phyloP scores from a whole-genome alignment of 1,284 basidiomycete species.

The Fomitopsis schrenkii region DNA sequence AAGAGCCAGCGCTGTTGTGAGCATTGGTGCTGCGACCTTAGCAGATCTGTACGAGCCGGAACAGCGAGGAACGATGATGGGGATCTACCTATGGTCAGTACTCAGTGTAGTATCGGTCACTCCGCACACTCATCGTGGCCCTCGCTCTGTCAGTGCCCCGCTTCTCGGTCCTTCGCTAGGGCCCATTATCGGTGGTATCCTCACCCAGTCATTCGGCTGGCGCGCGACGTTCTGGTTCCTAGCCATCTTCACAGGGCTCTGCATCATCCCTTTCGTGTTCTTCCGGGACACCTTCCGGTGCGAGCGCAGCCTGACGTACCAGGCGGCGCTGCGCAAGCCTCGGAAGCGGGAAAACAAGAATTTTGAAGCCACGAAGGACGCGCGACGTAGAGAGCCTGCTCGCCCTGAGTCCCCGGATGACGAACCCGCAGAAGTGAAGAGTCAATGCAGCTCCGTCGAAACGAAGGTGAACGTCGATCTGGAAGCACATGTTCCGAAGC shows the following conservation, averaged over 20 bases:
- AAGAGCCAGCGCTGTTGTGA: slow-evolving; percentile 72
- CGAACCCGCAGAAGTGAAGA: background rate
- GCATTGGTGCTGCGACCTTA: slow-evolving; percentile 78
- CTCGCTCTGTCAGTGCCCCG: slow-evolving; percentile 26
- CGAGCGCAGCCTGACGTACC: slow-evolving; percentile 77
- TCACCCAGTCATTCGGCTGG: slow-evolving; percentile 72
- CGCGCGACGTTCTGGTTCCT: slow-evolving; percentile 81
- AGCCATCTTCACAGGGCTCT: slow-evolving; percentile 54
- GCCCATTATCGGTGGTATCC: slow-evolving; percentile 66
- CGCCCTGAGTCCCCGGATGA: background rate
- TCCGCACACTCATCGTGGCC: slow-evolving; percentile 30
- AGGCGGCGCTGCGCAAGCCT: slow-evolving; percentile 43
- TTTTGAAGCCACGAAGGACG: background rate
- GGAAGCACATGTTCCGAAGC: background rate
- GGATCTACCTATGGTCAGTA: slow-evolving; percentile 54
- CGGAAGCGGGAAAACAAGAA: slow-evolving; percentile 14
- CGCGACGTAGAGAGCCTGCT: background rate
- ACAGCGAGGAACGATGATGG: slow-evolving; percentile 79
- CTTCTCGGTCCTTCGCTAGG: slow-evolving; percentile 58
- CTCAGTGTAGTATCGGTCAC: background rate
- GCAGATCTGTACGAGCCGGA: slow-evolving; percentile 79
- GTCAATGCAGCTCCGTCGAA: background rate
- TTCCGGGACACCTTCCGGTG: slow-evolving; percentile 82
- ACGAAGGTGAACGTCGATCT: background rate
- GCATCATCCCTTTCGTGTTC: slow-evolving; percentile 59